A percentile compares a stretch with the other conserved stretches of the same genome.
These are phyloP conservation scores for Candida incommunis DNA, from an alignment of 805 yeast species.

Conservation along the genomic window DNA sequence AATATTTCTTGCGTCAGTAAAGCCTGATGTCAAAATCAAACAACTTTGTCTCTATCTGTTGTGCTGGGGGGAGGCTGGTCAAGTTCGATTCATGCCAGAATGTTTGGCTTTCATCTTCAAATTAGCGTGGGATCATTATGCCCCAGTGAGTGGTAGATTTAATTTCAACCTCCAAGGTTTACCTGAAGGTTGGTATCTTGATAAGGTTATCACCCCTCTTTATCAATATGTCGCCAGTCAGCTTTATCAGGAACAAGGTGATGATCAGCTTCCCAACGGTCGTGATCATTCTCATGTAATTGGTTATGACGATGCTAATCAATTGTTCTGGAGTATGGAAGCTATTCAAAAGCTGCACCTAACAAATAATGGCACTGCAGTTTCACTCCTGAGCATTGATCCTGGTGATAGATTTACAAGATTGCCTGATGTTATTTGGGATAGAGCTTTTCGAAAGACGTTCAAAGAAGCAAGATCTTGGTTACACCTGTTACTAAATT, in stretches of 20 bases:
- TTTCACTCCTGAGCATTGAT: constrained; percentile 31
- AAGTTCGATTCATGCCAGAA: constrained; percentile 78
- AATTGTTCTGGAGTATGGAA: constrained; percentile 68
- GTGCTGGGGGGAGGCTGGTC: constrained; percentile 88
- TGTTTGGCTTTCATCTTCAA: constrained; percentile 75
- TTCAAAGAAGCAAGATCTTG: constrained; percentile 63
- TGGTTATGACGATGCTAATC: constrained; percentile 87
- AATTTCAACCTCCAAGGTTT: constrained; percentile 2
- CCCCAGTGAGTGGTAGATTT: constrained; percentile 22
- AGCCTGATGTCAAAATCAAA: constrained; percentile 17
- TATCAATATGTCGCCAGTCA: constrained; percentile 48
- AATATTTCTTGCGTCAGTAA: not conserved
- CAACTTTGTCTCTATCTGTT: constrained; percentile 59
- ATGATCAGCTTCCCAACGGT: constrained; percentile 32
- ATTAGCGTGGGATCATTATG: constrained; percentile 57
- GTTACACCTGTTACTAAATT: constrained; percentile 60
- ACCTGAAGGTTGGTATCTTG: constrained; percentile 27
- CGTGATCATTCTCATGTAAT: constrained; percentile 55
- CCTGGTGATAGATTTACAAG: constrained; percentile 40
- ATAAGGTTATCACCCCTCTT: constrained; percentile 61
- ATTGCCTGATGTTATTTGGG: constrained; percentile 50
- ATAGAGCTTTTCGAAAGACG: constrained; percentile 55
- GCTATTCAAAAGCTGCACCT: constrained; percentile 48
- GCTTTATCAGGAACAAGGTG: constrained; percentile 31
- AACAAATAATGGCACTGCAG: constrained; percentile 30